A percentile compares a stretch with the other conserved stretches of the same genome.
These are phyloP conservation scores for Larix kaempferi DNA, from an alignment of 75 land plant species.

Conservation along the genomic window DNA sequence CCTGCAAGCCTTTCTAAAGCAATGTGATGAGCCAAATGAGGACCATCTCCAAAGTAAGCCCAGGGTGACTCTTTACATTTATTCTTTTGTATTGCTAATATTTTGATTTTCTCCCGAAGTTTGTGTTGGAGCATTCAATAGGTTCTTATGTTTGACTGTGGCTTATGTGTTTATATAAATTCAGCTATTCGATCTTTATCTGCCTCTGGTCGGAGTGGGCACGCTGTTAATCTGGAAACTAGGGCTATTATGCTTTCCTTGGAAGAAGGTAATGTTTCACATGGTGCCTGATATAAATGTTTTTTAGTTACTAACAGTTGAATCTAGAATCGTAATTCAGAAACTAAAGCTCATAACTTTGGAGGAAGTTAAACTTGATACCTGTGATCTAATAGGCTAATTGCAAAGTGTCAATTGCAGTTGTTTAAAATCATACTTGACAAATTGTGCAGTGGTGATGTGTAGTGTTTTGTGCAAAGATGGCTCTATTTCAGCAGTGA, in stretches of 20 bases:
- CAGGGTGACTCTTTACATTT: background rate
- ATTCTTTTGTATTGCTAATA: background rate
- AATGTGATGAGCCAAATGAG: slow-evolving; percentile 64
- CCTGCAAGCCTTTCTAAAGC: slow-evolving; percentile 60
- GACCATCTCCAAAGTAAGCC: slow-evolving; percentile 58
- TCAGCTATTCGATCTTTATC: slow-evolving; percentile 69
- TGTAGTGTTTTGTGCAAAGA: background rate
- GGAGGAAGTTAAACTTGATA: no score
- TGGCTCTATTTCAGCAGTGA: background rate
- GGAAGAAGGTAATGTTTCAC: slow-evolving; percentile 68
- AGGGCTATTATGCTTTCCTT: slow-evolving; percentile 75
- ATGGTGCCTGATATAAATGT: background rate
- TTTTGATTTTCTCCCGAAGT: background rate
- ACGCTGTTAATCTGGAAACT: slow-evolving; percentile 75
- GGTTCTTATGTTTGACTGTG: background rate
- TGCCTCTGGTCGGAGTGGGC: slow-evolving; percentile 68
- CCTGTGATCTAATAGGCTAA: no score
- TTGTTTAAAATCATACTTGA: no score
- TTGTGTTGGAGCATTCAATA: background rate
- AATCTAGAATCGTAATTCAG: no score
- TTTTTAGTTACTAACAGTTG: background rate
- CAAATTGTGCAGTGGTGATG: no score
- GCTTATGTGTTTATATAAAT: slow-evolving; percentile 1
- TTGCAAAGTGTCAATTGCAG: no score
- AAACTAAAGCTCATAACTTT: no score